Conservation (phyloP, 768 basidiomycete species). For the Pisolithus microcarpus region DNA sequence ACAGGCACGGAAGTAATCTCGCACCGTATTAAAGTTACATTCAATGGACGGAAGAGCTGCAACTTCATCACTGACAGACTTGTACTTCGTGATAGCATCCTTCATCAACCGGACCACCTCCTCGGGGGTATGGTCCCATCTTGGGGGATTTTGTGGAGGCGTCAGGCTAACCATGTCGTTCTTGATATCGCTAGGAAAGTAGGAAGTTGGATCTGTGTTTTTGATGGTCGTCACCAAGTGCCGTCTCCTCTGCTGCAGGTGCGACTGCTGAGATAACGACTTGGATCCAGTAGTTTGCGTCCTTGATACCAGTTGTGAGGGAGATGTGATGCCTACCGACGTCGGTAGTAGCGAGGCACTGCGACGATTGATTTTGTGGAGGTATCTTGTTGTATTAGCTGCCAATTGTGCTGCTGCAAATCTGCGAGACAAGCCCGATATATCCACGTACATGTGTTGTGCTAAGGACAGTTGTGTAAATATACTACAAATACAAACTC, state of each 20-base stretch:
- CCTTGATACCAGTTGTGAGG: no score
- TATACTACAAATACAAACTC: no score
- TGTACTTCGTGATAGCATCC: constrained; percentile 50
- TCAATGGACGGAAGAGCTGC: constrained; percentile 49
- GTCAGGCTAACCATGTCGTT: constrained; percentile 40
- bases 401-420: no score
- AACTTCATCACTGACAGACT: constrained; percentile 49
- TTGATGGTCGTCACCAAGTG: background rate
- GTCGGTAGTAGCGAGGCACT: no score
- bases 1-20: constrained; percentile 16
- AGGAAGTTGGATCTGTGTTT: constrained; percentile 1
- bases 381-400: no score
- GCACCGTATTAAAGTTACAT: constrained; percentile 61
- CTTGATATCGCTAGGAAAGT: constrained; percentile 7
- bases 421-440: no score
- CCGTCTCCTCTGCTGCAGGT: background rate
- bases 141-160: constrained; percentile 59
- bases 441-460: no score
- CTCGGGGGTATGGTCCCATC: constrained; percentile 60
- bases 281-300: no score
- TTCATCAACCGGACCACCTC: constrained; percentile 53
- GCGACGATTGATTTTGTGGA: no score
- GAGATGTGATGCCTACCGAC: no score
- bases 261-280: no score
- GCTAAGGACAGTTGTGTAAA: no score